phyloP scores from a whole-genome alignment of 1,284 basidiomycete species.

The Rhodotorula sp. region DNA sequence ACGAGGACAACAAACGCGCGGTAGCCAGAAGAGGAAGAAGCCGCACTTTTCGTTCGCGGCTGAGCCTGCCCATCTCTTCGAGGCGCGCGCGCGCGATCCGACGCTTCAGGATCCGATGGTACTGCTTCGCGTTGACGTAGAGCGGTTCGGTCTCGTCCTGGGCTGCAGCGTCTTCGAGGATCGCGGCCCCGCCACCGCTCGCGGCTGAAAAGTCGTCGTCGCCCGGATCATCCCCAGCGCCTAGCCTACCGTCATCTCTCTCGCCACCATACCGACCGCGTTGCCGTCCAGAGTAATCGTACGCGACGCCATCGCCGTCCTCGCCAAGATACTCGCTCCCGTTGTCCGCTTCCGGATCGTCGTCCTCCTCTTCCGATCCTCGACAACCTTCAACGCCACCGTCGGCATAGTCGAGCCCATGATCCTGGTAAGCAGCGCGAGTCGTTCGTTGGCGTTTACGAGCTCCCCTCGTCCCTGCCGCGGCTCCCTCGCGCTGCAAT shows the following conservation, averaged over 20 bases:
- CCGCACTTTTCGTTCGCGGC: slow-evolving; percentile 80
- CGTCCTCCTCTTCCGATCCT: background rate
- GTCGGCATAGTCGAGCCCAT: background rate
- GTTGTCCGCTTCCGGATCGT: background rate
- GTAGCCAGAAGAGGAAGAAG: background rate
- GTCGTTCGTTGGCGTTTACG: background rate
- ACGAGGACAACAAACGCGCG: background rate
- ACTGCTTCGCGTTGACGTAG: slow-evolving; percentile 97
- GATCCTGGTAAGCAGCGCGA: background rate
- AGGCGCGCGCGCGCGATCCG: slow-evolving; percentile 80
- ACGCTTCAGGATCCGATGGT: slow-evolving; percentile 91
- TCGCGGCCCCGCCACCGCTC: background rate
- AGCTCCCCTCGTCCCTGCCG: background rate
- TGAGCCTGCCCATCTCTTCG: slow-evolving; percentile 87
- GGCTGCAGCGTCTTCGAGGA: slow-evolving; percentile 21
- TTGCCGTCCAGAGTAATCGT: no score
- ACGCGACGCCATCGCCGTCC: background rate
- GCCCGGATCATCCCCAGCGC: background rate
- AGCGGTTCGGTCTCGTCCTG: slow-evolving; percentile 80
- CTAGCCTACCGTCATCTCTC: background rate
- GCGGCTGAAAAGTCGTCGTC: background rate
- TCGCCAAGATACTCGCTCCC: background rate
- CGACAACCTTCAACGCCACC: background rate
- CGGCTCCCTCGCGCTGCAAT: background rate
- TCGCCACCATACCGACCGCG: background rate